Evolutionary conservation across 169 alveolate species (phyloP).

Genomic region (Cryptosporidium canis): DNA sequence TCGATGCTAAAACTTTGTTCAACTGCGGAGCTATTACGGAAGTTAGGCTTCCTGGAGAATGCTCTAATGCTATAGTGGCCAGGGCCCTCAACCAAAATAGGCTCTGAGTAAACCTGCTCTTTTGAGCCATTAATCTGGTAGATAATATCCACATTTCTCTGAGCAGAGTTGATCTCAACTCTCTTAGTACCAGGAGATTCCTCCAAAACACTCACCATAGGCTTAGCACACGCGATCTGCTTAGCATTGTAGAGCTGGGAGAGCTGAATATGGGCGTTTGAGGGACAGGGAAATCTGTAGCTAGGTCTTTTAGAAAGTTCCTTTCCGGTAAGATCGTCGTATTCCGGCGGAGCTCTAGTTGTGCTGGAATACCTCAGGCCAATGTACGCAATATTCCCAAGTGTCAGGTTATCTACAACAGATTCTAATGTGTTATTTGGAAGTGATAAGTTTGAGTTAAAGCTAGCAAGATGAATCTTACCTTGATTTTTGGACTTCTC

Average conservation of each 20-base stretch:
- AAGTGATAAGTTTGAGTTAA: background rate
- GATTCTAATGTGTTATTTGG: background rate
- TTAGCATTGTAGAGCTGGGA: constrained; percentile 47
- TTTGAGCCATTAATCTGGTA: constrained; percentile 50
- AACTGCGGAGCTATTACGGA: background rate
- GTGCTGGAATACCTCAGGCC: constrained; percentile 55
- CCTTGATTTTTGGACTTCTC: background rate
- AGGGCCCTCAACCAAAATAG: constrained; percentile 11
- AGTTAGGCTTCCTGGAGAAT: constrained; percentile 31
- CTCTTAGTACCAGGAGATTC: background rate
- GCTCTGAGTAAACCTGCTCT: constrained; percentile 44
- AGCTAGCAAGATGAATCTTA: background rate
- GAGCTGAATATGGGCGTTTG: constrained; percentile 54
- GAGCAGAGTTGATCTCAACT: constrained; percentile 4
- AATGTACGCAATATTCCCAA: constrained; percentile 42
- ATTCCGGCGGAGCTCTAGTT: constrained; percentile 68
- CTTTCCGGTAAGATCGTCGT: constrained; percentile 55
- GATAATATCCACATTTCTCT: constrained; percentile 20
- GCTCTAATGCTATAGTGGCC: constrained; percentile 40
- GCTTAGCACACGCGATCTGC: constrained; percentile 23
- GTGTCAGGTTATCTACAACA: background rate
- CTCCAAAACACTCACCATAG: background rate
- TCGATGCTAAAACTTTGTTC: constrained; percentile 5
- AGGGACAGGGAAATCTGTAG: constrained; percentile 68
- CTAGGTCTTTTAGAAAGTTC: constrained; percentile 57